Conservation (phyloP, 805 yeast species). For the Isabelozyma gotoi region DNA sequence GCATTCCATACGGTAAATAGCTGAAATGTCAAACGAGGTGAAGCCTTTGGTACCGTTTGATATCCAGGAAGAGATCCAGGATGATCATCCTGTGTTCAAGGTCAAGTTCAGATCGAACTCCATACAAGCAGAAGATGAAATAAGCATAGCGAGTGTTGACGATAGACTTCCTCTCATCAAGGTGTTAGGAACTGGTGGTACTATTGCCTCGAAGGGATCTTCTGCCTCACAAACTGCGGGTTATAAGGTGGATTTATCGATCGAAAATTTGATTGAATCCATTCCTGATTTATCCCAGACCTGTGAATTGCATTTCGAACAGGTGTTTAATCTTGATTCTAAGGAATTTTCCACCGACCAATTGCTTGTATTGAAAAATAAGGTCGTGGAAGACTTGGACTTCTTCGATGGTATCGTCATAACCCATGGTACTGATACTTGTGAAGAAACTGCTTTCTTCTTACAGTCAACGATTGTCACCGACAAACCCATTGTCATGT, state of each 20-base stretch:
- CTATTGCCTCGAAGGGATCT: slow-evolving; percentile 44
- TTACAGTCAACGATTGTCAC: slow-evolving; percentile 48
- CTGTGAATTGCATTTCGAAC: slow-evolving; percentile 61
- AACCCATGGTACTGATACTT: slow-evolving; percentile 72
- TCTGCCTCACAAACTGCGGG: slow-evolving; percentile 43
- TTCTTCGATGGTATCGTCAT: slow-evolving; percentile 59
- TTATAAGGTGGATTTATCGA: slow-evolving; percentile 41
- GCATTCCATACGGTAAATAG: not conserved
- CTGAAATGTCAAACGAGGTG: not conserved
- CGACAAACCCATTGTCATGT: slow-evolving; percentile 58
- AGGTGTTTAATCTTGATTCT: slow-evolving; percentile 61
- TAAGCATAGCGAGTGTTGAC: slow-evolving; percentile 3
- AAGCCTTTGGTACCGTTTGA: slow-evolving; percentile 5
- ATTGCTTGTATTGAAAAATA: slow-evolving; percentile 44
- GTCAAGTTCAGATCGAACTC: slow-evolving; percentile 37
- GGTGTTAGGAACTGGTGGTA: slow-evolving; percentile 47
- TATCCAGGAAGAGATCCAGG: slow-evolving; percentile 21
- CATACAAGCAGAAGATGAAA: slow-evolving; percentile 9
- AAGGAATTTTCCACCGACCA: slow-evolving; percentile 52
- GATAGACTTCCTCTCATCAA: slow-evolving; percentile 32
- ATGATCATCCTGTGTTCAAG: slow-evolving; percentile 33
- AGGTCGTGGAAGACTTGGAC: slow-evolving; percentile 44
- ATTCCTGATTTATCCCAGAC: slow-evolving; percentile 57
- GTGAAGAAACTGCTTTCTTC: slow-evolving; percentile 68
- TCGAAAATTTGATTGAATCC: slow-evolving; percentile 49